Conservation (phyloP, 2,329 filamentous ascomycete genomes). For the Botrytis medusae region DNA sequence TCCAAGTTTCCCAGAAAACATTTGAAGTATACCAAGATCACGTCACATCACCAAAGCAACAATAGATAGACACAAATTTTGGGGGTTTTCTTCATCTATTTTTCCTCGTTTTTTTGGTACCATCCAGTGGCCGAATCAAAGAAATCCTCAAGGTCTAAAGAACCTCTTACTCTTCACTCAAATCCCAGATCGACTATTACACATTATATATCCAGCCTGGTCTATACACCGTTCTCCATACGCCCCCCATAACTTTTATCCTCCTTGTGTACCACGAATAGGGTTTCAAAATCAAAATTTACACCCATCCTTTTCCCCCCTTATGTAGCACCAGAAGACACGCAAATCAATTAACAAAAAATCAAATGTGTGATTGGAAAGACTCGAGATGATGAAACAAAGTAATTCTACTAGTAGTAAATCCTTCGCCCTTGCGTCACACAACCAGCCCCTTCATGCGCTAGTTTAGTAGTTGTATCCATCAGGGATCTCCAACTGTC, state of each 20-base stretch:
- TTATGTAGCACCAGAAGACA: background rate
- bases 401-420: background rate
- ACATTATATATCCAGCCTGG: background rate
- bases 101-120: background rate
- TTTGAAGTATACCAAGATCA: background rate
- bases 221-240: background rate
- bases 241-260: background rate
- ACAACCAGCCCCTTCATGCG: background rate
- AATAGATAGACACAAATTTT: background rate
- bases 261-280: background rate
- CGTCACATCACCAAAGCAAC: background rate
- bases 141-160: background rate
- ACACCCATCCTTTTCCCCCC: background rate
- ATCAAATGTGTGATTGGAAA: background rate
- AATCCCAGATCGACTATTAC: background rate
- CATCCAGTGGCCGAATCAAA: background rate
- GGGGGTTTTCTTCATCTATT: background rate
- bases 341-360: background rate
- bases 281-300: background rate
- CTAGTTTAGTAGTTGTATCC: conserved; percentile 27
- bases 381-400: background rate
- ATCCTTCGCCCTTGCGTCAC: background rate
- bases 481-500: conserved; percentile 38
- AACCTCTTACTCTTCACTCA: background rate
- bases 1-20: background rate